A percentile compares a stretch with the other conserved stretches of the same genome.
Evolutionary conservation across 2,329 filamentous ascomycete genomes (phyloP).

Genomic region (Phialemoniopsis sp.): DNA sequence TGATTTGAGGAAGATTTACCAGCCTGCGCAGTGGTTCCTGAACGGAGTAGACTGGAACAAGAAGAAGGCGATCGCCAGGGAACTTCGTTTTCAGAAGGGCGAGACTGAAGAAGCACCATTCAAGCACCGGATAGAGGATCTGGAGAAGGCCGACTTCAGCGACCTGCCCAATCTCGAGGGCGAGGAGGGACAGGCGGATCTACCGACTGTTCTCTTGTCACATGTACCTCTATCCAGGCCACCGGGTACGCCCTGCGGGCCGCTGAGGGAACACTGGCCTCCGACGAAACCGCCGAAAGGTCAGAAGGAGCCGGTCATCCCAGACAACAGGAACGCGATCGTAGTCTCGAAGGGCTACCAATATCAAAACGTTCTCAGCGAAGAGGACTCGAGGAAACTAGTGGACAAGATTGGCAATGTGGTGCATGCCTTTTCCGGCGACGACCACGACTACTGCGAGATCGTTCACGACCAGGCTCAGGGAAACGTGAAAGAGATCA

Average conservation of each 20-base stretch:
- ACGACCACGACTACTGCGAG: slow-evolving; percentile 98
- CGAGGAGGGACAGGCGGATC: slow-evolving; percentile 47
- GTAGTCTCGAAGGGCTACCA: slow-evolving; percentile 79
- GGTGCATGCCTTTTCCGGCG: slow-evolving; percentile 84
- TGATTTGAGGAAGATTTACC: slow-evolving; percentile 63
- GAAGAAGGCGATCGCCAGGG: slow-evolving; percentile 62
- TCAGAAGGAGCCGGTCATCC: slow-evolving; percentile 45
- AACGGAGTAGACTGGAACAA: slow-evolving; percentile 61
- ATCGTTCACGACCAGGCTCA: slow-evolving; percentile 70
- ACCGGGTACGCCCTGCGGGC: slow-evolving; percentile 82
- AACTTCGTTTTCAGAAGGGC: slow-evolving; percentile 63
- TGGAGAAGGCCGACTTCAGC: slow-evolving; percentile 40
- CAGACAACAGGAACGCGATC: slow-evolving; percentile 74
- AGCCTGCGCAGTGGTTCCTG: slow-evolving; percentile 73
- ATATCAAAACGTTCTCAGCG: slow-evolving; percentile 89
- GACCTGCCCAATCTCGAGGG: slow-evolving; percentile 33
- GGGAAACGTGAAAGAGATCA: slow-evolving; percentile 72
- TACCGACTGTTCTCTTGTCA: slow-evolving; percentile 84
- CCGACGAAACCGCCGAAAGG: slow-evolving; percentile 60
- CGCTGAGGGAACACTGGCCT: slow-evolving; percentile 77
- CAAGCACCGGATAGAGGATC: slow-evolving; percentile 55
- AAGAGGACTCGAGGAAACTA: slow-evolving; percentile 70
- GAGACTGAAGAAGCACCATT: slow-evolving; percentile 51
- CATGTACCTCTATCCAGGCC: slow-evolving; percentile 87
- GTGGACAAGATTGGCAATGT: slow-evolving; percentile 78